Conservation (phyloP, 257 asterid genomes). For the Plectranthus barbatus region DNA sequence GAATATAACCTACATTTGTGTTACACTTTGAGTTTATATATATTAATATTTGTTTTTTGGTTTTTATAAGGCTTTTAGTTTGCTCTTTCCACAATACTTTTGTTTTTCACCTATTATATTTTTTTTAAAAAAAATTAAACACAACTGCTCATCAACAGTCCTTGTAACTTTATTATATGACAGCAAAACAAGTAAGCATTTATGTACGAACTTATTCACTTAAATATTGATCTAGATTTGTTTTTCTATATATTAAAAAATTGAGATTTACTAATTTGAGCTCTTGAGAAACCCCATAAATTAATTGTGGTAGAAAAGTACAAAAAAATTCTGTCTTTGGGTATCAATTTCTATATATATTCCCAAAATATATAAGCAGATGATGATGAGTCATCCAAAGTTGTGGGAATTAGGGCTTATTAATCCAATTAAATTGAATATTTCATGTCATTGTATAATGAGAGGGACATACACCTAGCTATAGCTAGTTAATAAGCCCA, state of each 20-base stretch:
- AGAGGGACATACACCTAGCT: not conserved
- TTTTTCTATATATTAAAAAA: not conserved
- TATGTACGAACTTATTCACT: no score
- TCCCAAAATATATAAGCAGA: not conserved
- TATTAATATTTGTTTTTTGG: no score
- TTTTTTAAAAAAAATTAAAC: no score
- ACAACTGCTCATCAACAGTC: no score
- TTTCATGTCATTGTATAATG: not conserved
- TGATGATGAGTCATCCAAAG: constrained; percentile 16
- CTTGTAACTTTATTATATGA: no score
- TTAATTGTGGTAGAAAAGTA: not conserved
- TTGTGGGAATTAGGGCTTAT: constrained; percentile 18
- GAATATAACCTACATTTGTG: no score
- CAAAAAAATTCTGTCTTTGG: not conserved
- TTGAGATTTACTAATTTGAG: not conserved
- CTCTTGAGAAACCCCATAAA: not conserved
- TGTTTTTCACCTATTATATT: no score
- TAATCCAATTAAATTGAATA: not conserved
- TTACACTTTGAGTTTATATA: no score
- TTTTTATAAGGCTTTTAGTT: no score
- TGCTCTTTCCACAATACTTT: no score
- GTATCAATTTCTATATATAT: constrained; percentile 2
- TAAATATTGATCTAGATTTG: no score
- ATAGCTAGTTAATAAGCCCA: not conserved
- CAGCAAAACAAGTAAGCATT: no score